Base-by-base conservation (phyloP, 208 protist species). In the Leptomonas seymouri region DNA sequence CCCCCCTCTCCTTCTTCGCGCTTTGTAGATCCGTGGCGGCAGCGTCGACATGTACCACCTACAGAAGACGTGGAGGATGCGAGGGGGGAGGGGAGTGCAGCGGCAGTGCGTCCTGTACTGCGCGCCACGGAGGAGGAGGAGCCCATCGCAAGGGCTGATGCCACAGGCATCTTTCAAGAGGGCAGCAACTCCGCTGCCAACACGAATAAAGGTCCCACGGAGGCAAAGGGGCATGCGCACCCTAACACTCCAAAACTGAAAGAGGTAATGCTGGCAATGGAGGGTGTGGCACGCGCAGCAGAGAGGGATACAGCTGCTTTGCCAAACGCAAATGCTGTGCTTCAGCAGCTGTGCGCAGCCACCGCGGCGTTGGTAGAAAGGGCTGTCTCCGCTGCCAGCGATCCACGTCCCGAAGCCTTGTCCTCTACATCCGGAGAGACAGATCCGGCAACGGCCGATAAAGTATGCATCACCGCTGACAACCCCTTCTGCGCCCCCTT, bases 401-500 rank as follows among this genome's bases (percentile, higher is more conserved):
- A 39, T 9, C 34, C 34, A 39, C 34, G 3, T 9, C 34, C 34
- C 34, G 34, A 12, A 3, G 9, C 34, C 34, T 9, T 9, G 34
- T 39, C 34, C 9, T 39, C 34, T 9, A 39, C 58, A 2, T 4
- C 30, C 56, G 21, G 59, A 46, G 41, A 71, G 61, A 62, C 16
- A 18, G 39, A 2, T 1, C 14, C 21, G 7, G 31, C 21, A 6
- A 21, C 28, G 30, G 11, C 56, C 11, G 16, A 57, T 21, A 8
- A 8, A 23, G 21, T 72, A 18, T n/a, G 25, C 18, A n/a, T 73
- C 18, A 36, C 36, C 1, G 44, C 42, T 0, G 69, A 60, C 28
- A 69, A 67, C 27, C 41, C 69, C 16, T 54, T 59, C 56, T 49
- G 48, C 42, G 55, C 48, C 3, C 25, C 49, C 1, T 66, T 74